These are phyloP conservation scores for Alternaria triticina DNA, from an alignment of 2,329 filamentous ascomycete species.

Conservation along the genomic window DNA sequence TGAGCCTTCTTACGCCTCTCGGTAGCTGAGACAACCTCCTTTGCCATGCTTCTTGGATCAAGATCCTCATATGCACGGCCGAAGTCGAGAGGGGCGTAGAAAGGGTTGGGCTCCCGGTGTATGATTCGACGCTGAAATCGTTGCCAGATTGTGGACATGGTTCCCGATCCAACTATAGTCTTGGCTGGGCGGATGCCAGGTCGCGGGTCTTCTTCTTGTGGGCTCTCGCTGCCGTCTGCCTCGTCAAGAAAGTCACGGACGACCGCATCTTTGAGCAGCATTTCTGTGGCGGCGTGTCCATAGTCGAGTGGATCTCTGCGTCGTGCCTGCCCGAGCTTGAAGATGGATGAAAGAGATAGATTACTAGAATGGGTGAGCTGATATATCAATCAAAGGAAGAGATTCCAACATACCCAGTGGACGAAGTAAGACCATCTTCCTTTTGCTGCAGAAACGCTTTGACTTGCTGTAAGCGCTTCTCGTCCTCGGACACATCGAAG, in stretches of 20 bases:
- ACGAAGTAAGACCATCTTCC: slow-evolving; percentile 72
- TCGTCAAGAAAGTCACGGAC: slow-evolving; percentile 95
- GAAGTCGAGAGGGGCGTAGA: slow-evolving; percentile 82
- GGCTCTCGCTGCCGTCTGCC: slow-evolving; percentile 49
- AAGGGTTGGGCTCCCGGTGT: slow-evolving; percentile 85
- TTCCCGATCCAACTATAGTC: slow-evolving; percentile 61
- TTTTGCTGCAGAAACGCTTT: slow-evolving; percentile 92
- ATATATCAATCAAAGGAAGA: neutral
- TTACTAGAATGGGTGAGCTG: slow-evolving; percentile 55
- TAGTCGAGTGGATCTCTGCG: slow-evolving; percentile 87
- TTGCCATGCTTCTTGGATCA: slow-evolving; percentile 86
- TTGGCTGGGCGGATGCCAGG: slow-evolving; percentile 47
- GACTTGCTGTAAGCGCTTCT: slow-evolving; percentile 95
- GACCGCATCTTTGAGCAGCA: slow-evolving; percentile 95
- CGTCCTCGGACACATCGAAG: slow-evolving; percentile 97
- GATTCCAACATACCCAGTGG: slow-evolving; percentile 55
- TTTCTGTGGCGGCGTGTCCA: slow-evolving; percentile 88
- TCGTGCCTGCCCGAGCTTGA: slow-evolving; percentile 67
- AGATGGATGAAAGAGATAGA: slow-evolving; percentile 71
- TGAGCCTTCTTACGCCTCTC: slow-evolving; percentile 86
- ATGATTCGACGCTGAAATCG: slow-evolving; percentile 63
- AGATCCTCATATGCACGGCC: slow-evolving; percentile 75
- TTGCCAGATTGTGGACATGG: slow-evolving; percentile 67
- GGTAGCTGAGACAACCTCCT: slow-evolving; percentile 84
- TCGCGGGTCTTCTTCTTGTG: slow-evolving; percentile 38